Percentiles rank a stretch among this genome's conserved stretches.
Conservation (phyloP, 2,329 filamentous ascomycete species). For the Sclerotinia borealis region DNA sequence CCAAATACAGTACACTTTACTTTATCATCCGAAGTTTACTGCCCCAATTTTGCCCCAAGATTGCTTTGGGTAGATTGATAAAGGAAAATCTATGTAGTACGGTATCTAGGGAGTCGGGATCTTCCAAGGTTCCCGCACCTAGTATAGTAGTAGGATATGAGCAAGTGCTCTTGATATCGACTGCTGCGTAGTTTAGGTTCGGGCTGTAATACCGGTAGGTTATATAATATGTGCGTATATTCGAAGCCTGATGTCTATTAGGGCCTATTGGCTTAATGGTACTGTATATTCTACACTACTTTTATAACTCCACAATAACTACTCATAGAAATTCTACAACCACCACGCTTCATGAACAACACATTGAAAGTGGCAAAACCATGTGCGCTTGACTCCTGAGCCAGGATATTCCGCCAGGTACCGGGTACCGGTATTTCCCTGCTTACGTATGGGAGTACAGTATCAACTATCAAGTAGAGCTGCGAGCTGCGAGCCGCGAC, state of each 20-base stretch:
- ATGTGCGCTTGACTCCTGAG: background rate
- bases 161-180: background rate
- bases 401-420: background rate
- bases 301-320: too few species aligned
- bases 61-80: background rate
- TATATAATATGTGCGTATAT: too few species aligned
- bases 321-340: too few species aligned
- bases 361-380: background rate
- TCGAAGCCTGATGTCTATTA: too few species aligned
- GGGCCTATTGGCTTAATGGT: too few species aligned
- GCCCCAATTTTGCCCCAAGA: background rate
- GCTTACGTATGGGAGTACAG: background rate
- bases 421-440: too few species aligned
- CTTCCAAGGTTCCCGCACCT: background rate
- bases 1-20: background rate
- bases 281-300: too few species aligned
- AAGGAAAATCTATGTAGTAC: background rate
- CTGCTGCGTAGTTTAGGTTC: background rate
- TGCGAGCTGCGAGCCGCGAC: too few species aligned
- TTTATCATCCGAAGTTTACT: background rate
- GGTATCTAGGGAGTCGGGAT: background rate
- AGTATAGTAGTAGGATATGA: too few species aligned
- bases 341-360: too few species aligned
- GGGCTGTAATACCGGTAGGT: too few species aligned
- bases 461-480: background rate